Evolutionary conservation across 225 moss, liverwort and hornwort genomes (phyloP).

Genomic region (Takakia lepidozioides): DNA sequence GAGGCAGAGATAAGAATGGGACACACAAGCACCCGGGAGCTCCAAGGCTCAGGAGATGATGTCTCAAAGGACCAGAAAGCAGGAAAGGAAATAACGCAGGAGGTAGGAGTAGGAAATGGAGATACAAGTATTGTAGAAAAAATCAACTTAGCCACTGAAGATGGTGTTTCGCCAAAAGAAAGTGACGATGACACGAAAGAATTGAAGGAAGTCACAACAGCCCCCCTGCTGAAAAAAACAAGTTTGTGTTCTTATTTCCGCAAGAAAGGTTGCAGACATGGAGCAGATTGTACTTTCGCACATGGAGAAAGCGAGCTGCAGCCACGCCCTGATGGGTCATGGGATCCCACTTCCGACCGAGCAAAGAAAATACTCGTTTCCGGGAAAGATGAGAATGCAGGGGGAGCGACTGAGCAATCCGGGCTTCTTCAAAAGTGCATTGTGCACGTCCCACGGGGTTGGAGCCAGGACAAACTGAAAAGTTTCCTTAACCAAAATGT

Average conservation of each 20-base stretch:
- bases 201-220: no score
- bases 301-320: constrained; percentile 92
- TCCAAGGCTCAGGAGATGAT: no score
- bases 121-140: no score
- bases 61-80: no score
- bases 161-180: no score
- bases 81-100: no score
- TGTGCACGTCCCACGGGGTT: constrained; percentile 59
- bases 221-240: constrained; percentile 31
- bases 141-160: no score
- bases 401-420: constrained; percentile 12
- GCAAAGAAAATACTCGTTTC: constrained; percentile 47
- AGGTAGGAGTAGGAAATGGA: no score
- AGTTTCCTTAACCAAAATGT: constrained; percentile 45
- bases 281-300: constrained; percentile 70
- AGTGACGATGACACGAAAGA: no score
- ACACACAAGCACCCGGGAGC: no score
- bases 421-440: constrained; percentile 66
- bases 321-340: constrained; percentile 78
- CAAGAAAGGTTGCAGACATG: constrained; percentile 77
- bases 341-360: constrained; percentile 95
- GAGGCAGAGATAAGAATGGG: no score
- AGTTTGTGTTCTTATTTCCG: constrained; percentile 95
- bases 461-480: constrained; percentile 60
- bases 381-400: constrained; percentile 10